Conservation (phyloP, 2,329 filamentous ascomycete species). For the Verticillium dahliae region DNA sequence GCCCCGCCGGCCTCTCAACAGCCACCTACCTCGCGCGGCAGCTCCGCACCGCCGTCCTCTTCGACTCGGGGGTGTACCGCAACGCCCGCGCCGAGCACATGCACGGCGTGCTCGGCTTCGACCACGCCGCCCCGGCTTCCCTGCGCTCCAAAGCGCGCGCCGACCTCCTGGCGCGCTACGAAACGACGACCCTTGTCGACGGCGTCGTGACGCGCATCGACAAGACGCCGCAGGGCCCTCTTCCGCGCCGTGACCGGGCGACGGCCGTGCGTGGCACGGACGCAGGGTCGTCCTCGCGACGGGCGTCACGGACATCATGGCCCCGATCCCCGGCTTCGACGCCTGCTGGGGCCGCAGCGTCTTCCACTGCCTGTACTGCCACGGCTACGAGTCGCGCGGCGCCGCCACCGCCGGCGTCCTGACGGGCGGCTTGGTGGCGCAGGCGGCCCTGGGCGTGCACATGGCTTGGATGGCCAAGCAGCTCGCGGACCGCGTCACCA, state of each 20-base stretch:
- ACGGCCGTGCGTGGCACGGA: conserved; percentile 36
- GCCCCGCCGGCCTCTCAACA: conserved; percentile 42
- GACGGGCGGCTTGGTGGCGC: conserved; percentile 27
- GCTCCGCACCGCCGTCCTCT: conserved; percentile 36
- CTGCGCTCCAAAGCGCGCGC: conserved; percentile 26
- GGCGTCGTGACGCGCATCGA: conserved; percentile 20
- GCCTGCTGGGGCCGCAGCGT: conserved; percentile 48
- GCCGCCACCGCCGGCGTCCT: conserved; percentile 37
- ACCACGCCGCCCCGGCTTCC: conserved; percentile 26
- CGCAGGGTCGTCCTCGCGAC: conserved; percentile 49
- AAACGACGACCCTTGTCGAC: conserved; percentile 18
- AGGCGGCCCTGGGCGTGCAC: conserved; percentile 25
- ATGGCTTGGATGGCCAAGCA: conserved; percentile 35
- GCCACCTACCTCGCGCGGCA: conserved; percentile 42
- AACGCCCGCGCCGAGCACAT: conserved; percentile 40
- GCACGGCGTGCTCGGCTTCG: conserved; percentile 36
- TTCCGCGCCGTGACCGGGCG: conserved; percentile 32
- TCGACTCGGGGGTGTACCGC: conserved; percentile 44
- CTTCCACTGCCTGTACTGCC: conserved; percentile 55
- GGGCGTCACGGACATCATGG: conserved; percentile 44
- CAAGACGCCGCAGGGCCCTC: conserved; percentile 11
- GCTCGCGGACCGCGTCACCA: conserved; percentile 34
- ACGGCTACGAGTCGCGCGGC: conserved; percentile 52
- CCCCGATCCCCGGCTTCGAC: conserved; percentile 42
- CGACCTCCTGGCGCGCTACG: conserved; percentile 27